These are phyloP conservation scores for Nigrograna mackinnonii DNA, from an alignment of 2,329 filamentous ascomycete genomes.

Conservation along the genomic window DNA sequence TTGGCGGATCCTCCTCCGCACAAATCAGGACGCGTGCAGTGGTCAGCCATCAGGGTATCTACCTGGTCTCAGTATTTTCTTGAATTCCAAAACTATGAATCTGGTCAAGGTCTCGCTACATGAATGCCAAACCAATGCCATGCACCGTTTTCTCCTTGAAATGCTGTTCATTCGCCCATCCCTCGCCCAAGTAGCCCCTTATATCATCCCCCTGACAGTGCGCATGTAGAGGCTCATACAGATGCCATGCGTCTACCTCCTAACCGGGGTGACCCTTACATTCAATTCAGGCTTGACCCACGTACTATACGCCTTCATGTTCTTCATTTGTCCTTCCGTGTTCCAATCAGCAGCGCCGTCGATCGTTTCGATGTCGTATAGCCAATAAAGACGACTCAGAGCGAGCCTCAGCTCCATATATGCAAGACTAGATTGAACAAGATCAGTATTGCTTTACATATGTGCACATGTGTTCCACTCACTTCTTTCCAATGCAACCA, in stretches of 20 bases:
- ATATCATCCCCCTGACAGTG: too few relatives aligned
- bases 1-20: too few relatives aligned
- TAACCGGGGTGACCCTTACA: constrained; percentile 13
- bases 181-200: too few relatives aligned
- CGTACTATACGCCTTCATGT: constrained; percentile 17
- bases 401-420: constrained; percentile 29
- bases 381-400: constrained; percentile 19
- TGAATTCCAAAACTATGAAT: too few relatives aligned
- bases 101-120: too few relatives aligned
- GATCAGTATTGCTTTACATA: not conserved
- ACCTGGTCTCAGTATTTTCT: too few relatives aligned
- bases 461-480: constrained; percentile 1
- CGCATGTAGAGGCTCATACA: too few relatives aligned
- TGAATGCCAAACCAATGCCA: too few relatives aligned
- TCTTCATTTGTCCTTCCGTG: constrained; percentile 21
- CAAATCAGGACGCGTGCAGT: too few relatives aligned
- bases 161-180: too few relatives aligned
- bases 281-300: constrained; percentile 26
- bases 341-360: constrained; percentile 21
- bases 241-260: too few relatives aligned
- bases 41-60: too few relatives aligned
- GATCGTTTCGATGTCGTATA: constrained; percentile 17
- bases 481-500: constrained; percentile 13
- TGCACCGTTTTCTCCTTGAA: not conserved
- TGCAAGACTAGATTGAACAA: constrained; percentile 11